Evolutionary conservation across 2,329 filamentous ascomycete genomes (phyloP), one percentile per base, ranked within the genome.

Genomic region (Falciphora oryzae): DNA sequence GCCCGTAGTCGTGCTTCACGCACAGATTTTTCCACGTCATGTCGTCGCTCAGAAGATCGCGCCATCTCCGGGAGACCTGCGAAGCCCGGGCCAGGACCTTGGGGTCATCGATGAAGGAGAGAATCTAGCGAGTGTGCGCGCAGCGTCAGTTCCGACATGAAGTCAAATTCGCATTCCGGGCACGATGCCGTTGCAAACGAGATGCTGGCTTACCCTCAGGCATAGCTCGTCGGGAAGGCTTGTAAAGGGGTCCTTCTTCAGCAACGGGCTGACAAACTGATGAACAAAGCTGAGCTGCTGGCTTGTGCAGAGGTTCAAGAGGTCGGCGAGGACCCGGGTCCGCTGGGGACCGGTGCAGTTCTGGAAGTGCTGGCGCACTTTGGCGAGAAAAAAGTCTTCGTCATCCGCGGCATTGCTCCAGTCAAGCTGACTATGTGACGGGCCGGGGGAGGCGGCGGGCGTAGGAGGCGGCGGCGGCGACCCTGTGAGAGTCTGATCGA

Each of bases 11-110:
- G 75, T 97, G 94, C 77, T 97, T 97, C 69, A 96, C 92, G 75
- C 94, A 98, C 27, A 99, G 83, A 67, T 95, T 92, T 80, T 97
- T 97, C 95, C 95, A 99, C 1, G 95, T 96, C 78, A 97, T 93
- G 75, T 99, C 95, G 75, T 99, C 95, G 73, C 90, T 94, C 62
- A 99, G 83, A 10, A 99, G 83, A 76, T 97, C 93, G 68, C 92
- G 86, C 95, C 95, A 99, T 75, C 93, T 86, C 68, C 88, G 88
- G 64, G 95, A 99, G n/a, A 99, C 95, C 75, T 98, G 94, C 6
- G 94, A 97, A 63, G 95, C 91, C 74, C 95, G 86, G 56, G 93
- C 94, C 60, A 99, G 83, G 3, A 96, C 96, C 74, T 93, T 95
- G 1, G 95, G 93, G 73, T 99, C 95, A 72, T 99, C 95, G 73